Conservation (phyloP, 768 basidiomycete species). For the Collybia sp. region DNA sequence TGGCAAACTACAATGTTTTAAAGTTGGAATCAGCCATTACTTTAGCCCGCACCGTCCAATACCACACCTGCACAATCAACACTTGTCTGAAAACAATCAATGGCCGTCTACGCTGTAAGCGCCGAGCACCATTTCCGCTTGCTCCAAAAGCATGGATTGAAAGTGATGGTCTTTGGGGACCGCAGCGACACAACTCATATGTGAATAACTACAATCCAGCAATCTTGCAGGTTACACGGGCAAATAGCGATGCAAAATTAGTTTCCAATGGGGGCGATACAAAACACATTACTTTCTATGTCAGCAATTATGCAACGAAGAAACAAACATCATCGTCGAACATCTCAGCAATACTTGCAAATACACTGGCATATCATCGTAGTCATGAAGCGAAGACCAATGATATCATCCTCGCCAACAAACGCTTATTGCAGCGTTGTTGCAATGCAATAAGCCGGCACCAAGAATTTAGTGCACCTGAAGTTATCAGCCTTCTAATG, state of each 20-base stretch:
- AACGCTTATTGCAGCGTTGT: constrained; percentile 24
- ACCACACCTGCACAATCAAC: constrained; percentile 26
- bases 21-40: no score
- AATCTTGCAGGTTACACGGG: constrained; percentile 8
- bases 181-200: constrained; percentile 11
- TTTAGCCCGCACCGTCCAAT: no score
- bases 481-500: constrained; percentile 34
- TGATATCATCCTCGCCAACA: constrained; percentile 16
- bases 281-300: constrained; percentile 28
- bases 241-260: constrained; percentile 37
- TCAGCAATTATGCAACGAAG: constrained; percentile 35
- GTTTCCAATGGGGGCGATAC: constrained; percentile 28
- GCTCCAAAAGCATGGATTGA: constrained; percentile 17
- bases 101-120: constrained; percentile 24
- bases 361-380: constrained; percentile 19
- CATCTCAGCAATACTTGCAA: constrained; percentile 30
- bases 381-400: constrained; percentile 3
- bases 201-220: constrained; percentile 27
- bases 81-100: constrained; percentile 17
- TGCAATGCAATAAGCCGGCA: constrained; percentile 24
- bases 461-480: constrained; percentile 32
- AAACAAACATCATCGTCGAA: constrained; percentile 33
- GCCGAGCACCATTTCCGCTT: constrained; percentile 21
- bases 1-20: no score
- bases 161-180: no score